Percentiles rank a stretch among this genome's conserved stretches.
phyloP scores from a whole-genome alignment of 768 basidiomycete species.

The Mrakia gelida region DNA sequence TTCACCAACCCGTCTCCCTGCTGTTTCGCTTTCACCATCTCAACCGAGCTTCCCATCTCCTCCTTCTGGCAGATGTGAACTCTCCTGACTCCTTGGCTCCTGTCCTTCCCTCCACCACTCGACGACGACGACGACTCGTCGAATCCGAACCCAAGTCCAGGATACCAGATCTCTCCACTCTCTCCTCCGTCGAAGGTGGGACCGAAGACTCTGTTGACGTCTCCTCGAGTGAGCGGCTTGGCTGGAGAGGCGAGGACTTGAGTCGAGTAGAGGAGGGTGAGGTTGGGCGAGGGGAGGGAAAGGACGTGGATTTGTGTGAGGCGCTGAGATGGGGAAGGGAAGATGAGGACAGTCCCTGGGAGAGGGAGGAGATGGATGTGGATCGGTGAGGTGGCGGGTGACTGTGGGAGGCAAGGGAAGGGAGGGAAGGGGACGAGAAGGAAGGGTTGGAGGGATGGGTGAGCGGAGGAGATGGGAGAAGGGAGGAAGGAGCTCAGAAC shows the following conservation, averaged over 20 bases:
- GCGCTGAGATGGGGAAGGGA: background rate
- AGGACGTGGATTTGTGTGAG: slow-evolving; percentile 16
- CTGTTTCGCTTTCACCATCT: background rate
- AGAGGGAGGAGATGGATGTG: slow-evolving; percentile 1
- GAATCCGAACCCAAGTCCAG: background rate
- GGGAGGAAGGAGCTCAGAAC: background rate
- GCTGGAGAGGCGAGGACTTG: background rate
- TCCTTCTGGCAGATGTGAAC: background rate
- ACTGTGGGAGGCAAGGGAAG: background rate
- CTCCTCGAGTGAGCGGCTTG: background rate
- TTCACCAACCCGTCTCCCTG: background rate
- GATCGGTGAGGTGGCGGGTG: background rate
- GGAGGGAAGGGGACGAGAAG: no score
- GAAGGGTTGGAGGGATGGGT: background rate
- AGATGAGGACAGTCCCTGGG: background rate
- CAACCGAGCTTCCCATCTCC: background rate
- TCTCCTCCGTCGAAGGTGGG: background rate
- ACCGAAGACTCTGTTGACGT: background rate
- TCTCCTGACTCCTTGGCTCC: background rate
- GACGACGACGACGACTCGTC: background rate
- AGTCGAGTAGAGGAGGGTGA: background rate
- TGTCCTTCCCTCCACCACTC: background rate
- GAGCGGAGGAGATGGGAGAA: background rate
- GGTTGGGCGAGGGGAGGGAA: background rate
- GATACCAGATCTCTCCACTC: background rate